Base-by-base conservation (phyloP, 768 basidiomycete genomes). In the Daedaleopsis sinensis region DNA sequence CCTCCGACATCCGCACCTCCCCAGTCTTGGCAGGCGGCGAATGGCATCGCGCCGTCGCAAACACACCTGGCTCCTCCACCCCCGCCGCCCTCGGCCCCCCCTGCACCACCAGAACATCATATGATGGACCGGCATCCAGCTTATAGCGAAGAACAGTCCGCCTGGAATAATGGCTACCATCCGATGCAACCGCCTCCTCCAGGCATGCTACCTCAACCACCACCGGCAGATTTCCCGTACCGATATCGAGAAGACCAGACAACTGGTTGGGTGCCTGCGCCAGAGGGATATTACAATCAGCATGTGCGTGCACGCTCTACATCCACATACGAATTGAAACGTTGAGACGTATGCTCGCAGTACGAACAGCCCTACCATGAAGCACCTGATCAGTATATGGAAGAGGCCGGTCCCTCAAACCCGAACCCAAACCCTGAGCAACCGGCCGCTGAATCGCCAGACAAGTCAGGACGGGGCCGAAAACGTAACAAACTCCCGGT, bases 401-500 rank as follows among this genome's bases (percentile, higher is more conserved):
- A 80, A 37, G 84, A 89, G 52, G 73, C 79, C 16, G 78, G 78
- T 36, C 79, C 84, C 8, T 73, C 81, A 0, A 70, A 74, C n/a
- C 71, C 81, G 32, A 79, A 78, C 10, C 71, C 81, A 32, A 79
- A 78, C 10, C 73, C 83, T 15, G 74, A 84, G 5, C 67, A 74
- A 8, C 37, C 67, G 13, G 57, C 63, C 18, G 36, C 65, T 8
- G 65, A 66, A 27, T 53, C 57, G 9, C 39, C 59, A 38, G 68
- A 75, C 2, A 84, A 84, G 43, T 82, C 81, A 68, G 70, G 80
- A 21, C 81, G 89, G 36, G 89, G 89, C 36, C 84, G 91, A 47
- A 93, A 90, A 70, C 86, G 89, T 8, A 81, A 77, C 46, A 84
- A 91, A 23, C 77, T 80, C 16, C 83, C 84, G 77, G 89, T 82